Evolutionary conservation across 768 basidiomycete species (phyloP), one percentile per base, ranked within the genome.

Genomic region (Kwoniella botswanensis): DNA sequence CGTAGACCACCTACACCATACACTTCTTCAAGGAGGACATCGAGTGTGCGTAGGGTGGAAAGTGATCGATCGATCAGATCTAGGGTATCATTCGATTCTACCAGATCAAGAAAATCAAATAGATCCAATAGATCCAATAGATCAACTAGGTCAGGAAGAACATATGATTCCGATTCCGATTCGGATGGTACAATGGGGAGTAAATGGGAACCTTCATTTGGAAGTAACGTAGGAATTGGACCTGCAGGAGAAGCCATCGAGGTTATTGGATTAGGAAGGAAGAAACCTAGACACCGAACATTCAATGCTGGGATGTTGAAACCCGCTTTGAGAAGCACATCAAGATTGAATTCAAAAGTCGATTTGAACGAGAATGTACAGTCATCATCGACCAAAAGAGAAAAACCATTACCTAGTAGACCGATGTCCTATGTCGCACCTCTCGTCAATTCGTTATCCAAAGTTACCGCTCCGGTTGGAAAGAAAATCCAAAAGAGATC

Each of bases 181-280:
- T 41, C 35, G 4, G 63, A 68, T 60, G 65, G 67, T 46, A 22
- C 43, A 17, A 41, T 24, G 55, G 46, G 63, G 22, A 44, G 21
- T 41, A 22, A 56, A 15, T 77, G 73, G 68, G 74, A 80, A n/a
- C 74, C 77, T 3, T 65, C 59, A 4, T 76, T 76, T 44, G 76
- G 76, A 9, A 65, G 64, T 26, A 29, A 71, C 4, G 44, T 57
- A 4, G 74, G 77, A 22, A 71, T 78, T 12, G 79, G 79, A 10
- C 71, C 77, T 26, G 77, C 68, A 4, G 79, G 79, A n/a, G 79
- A 80, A 41, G 77, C 79, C 3, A 76, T 78, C 58, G 77, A 80
- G 54, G 71, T 74, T 5, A 80, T 80, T 24, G 77, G 77, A 1
- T 57, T 78, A 15, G 80, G 78, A 0, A 66, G 78, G 60, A 81